These are phyloP conservation scores for Daldinia decipiens DNA, from an alignment of 495 filamentous ascomycete species.

Conservation along the genomic window DNA sequence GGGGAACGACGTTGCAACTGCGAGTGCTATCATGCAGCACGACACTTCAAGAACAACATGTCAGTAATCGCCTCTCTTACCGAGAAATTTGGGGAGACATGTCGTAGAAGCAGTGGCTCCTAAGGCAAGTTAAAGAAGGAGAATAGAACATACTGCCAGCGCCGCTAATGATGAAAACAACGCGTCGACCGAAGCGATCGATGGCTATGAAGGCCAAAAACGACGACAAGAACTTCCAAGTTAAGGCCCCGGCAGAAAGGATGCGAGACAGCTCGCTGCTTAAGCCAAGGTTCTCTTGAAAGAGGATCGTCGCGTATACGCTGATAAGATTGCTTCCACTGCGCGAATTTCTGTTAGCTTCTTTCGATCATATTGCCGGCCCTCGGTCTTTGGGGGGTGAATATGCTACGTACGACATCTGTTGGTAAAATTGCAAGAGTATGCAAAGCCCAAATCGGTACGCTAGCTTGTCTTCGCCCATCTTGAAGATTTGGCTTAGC, in stretches of 20 bases:
- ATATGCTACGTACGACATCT: conserved; percentile 53
- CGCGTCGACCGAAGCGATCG: conserved; percentile 64
- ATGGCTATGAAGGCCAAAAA: conserved; percentile 64
- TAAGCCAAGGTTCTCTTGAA: conserved; percentile 66
- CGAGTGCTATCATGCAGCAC: conserved; percentile 53
- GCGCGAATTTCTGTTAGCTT: conserved; percentile 13
- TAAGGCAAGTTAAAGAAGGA: background rate
- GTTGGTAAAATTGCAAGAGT: conserved; percentile 57
- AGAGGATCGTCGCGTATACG: conserved; percentile 69
- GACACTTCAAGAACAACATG: conserved; percentile 37
- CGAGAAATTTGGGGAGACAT: background rate
- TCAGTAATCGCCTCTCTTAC: background rate
- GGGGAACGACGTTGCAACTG: conserved; percentile 54
- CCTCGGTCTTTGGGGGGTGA: background rate
- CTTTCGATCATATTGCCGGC: background rate
- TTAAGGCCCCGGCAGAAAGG: conserved; percentile 57
- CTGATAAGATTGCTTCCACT: conserved; percentile 69
- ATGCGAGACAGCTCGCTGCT: conserved; percentile 50
- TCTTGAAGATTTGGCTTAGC: conserved; percentile 40
- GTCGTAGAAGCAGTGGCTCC: background rate
- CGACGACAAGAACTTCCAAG: conserved; percentile 63
- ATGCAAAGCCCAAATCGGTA: conserved; percentile 51
- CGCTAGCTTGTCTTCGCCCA: conserved; percentile 42
- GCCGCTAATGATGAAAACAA: conserved; percentile 63
- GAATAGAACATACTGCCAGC: conserved; percentile 47